Evolutionary conservation across 2,329 filamentous ascomycete species (phyloP).

Genomic region (Xylaria sp.): DNA sequence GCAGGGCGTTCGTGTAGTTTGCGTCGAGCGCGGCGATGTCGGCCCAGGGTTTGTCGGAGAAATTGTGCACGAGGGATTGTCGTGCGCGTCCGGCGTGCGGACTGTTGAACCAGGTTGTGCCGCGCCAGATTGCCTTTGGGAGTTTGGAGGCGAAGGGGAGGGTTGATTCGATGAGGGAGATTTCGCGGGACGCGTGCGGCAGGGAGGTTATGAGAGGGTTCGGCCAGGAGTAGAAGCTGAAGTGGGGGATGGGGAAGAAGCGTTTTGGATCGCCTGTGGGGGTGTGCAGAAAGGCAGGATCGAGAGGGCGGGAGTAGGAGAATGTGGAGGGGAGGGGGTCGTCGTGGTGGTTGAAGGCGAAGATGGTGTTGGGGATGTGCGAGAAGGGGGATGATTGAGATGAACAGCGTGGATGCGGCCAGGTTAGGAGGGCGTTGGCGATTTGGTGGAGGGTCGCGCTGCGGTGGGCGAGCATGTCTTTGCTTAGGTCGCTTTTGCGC

Average conservation of each 20-base stretch:
- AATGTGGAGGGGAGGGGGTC: constrained; percentile 40
- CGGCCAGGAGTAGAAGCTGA: constrained; percentile 51
- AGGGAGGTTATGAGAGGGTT: constrained; percentile 45
- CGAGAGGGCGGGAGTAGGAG: constrained; percentile 44
- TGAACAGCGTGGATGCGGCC: constrained; percentile 32
- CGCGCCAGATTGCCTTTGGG: constrained; percentile 45
- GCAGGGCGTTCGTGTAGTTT: constrained; percentile 40
- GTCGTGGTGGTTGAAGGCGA: constrained; percentile 49
- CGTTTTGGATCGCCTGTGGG: constrained; percentile 7
- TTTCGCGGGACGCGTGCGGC: constrained; percentile 35
- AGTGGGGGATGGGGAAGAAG: constrained; percentile 51
- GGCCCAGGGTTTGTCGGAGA: constrained; percentile 38
- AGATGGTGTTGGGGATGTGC: constrained; percentile 41
- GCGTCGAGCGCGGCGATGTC: constrained; percentile 41
- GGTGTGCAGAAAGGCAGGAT: constrained; percentile 23
- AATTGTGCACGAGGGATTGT: constrained; percentile 35
- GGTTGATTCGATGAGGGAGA: constrained; percentile 34
- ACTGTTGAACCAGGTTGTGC: constrained; percentile 47
- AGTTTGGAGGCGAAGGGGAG: constrained; percentile 23
- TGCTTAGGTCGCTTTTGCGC: constrained; percentile 37
- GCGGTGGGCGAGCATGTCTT: constrained; percentile 44
- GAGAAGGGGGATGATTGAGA: constrained; percentile 9
- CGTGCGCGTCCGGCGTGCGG: constrained; percentile 38
- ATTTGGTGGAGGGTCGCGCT: constrained; percentile 50
- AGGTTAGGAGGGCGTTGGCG: constrained; percentile 47